Evolutionary conservation across 345 rosid species (phyloP).

Genomic region (Syzygium aqueum): DNA sequence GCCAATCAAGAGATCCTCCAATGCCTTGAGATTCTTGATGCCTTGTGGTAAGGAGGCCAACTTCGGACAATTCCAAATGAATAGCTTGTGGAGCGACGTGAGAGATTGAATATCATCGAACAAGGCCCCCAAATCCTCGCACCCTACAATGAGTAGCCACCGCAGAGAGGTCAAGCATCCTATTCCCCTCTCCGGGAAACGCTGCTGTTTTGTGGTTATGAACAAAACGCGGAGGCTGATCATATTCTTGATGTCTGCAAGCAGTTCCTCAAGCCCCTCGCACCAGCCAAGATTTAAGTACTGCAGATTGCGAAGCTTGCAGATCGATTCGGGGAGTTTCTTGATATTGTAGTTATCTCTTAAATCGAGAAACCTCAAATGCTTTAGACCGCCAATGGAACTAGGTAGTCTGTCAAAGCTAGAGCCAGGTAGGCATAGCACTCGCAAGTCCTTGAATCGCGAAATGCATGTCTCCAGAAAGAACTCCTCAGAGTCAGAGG

Average conservation of each 20-base stretch:
- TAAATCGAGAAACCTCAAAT: constrained; percentile 12
- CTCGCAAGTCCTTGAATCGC: not conserved
- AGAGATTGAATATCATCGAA: no score
- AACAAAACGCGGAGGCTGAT: not conserved
- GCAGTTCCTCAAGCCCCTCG: not conserved
- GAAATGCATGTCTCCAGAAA: not conserved
- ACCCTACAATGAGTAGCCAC: no score
- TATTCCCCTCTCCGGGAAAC: not conserved
- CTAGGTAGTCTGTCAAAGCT: constrained; percentile 1
- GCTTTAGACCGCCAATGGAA: constrained; percentile 9
- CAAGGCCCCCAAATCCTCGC: no score
- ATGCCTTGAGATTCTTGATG: no score
- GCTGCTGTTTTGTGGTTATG: not conserved
- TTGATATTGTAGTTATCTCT: not conserved
- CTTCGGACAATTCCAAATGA: no score
- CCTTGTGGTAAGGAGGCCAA: no score
- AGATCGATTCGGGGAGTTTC: constrained; percentile 8
- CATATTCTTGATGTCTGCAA: not conserved
- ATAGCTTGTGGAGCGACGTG: no score
- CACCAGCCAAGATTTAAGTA: not conserved
- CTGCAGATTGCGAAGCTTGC: constrained; percentile 10
- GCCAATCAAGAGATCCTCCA: no score
- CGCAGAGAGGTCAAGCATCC: not conserved
- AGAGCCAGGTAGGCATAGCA: not conserved
- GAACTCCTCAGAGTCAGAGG: not conserved